Evolutionary conservation across 1,284 basidiomycete genomes (phyloP), one percentile per base, ranked within the genome.

Genomic region (Tylopilus sp.): DNA sequence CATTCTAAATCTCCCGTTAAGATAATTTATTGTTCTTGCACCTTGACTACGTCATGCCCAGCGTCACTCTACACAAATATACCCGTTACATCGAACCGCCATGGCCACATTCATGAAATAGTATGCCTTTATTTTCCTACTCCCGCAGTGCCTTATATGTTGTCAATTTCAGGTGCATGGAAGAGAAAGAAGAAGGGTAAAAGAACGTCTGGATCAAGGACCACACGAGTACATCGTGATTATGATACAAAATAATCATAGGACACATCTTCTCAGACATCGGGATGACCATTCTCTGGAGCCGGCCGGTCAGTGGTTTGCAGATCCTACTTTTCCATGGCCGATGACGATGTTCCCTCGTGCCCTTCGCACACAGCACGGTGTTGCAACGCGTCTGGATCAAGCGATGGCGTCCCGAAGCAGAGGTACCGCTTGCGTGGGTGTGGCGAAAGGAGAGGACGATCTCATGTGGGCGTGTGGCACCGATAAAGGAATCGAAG

Each of bases 261-360:
- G 7, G 24, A 32, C 3, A 56, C 22, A 19, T 42, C 22, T 33
- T 5, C 24, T 2, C 35, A 83, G 83, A 85, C 59, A 74, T 81
- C 50, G 81, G 79, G 11, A 76, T 85, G 49, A 82, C 80, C 43
- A 76, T 83, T n/a, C 71, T 84, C 14, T 83, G 77, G 70, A 82
- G 79, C 45, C 83, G 84, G 54, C 82, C 83, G 3, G 75, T 85
- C 8, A 68, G 77, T 10, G 81, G 75, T 0, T 69, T 85, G 13
- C 83, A 85, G 56, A 82, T 84, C 52, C 67, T 79, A 77, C 59
- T 80, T 80, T 49, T 55, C 56, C 20, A 61, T 67, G 57, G 35
- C 68, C 0, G 61, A 74, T 29, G 67, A 74, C 50, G 58, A 67
- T 25, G 60, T 73, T 17, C 57, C 48, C 60, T 76, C 6, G 37